Conservation (phyloP, 208 protist species). For the Crithidia thermophila region DNA sequence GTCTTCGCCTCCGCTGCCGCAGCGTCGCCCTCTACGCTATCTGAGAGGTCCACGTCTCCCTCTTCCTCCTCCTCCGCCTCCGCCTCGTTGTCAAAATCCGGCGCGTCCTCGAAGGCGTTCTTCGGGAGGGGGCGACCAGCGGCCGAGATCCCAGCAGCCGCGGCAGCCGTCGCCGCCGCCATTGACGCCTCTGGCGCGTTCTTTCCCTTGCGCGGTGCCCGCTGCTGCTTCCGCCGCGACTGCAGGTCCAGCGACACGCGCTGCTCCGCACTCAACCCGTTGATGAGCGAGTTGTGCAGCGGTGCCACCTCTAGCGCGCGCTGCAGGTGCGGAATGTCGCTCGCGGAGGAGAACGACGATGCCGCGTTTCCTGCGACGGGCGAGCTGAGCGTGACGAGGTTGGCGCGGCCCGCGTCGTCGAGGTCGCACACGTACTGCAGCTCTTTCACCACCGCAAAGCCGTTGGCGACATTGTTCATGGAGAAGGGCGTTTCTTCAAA, state of each 20-base stretch:
- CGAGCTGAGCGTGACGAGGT: constrained; percentile 14
- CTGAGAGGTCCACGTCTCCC: constrained; percentile 22
- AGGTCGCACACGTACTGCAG: constrained; percentile 63
- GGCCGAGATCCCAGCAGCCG: background rate
- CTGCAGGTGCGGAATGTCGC: constrained; percentile 30
- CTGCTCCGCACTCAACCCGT: constrained; percentile 51
- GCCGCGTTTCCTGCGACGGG: background rate
- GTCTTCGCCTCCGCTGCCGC: background rate
- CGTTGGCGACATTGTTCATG: constrained; percentile 60
- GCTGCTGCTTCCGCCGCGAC: constrained; percentile 9
- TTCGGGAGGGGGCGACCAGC: background rate
- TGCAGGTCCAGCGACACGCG: constrained; percentile 34
- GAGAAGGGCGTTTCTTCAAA: constrained; percentile 77
- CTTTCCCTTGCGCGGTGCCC: constrained; percentile 7
- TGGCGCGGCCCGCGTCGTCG: constrained; percentile 14
- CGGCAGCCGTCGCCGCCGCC: constrained; percentile 14
- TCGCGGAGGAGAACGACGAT: constrained; percentile 1
- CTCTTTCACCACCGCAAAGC: constrained; percentile 79
- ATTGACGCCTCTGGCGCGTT: background rate
- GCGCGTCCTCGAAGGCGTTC: constrained; percentile 28
- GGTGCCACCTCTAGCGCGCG: constrained; percentile 42
- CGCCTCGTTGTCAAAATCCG: constrained; percentile 15
- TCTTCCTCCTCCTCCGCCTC: constrained; percentile 13
- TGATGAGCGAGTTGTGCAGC: constrained; percentile 53
- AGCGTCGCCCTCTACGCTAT: constrained; percentile 16